Evolutionary conservation across 1,139 yeast species (phyloP), one percentile per base, ranked within the genome.

Genomic region (Protomyces inundatus): DNA sequence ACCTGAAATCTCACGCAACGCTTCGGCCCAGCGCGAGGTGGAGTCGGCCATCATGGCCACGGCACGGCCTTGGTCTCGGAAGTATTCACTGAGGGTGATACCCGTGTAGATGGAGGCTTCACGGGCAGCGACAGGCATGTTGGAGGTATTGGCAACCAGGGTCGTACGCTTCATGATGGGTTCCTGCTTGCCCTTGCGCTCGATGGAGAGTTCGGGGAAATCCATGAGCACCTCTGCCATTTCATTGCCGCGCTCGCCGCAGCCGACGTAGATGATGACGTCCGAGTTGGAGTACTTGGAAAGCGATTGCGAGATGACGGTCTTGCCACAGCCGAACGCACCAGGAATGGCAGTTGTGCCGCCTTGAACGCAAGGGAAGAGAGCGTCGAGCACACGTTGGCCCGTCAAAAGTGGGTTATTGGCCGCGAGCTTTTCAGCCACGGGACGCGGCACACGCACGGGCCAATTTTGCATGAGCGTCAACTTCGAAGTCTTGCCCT

Each of bases 341-440:
- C 99, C 99, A 57, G 99, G 99, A 76, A 93, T 93, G 86, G 98
- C 95, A 53, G 99, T 93, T 61, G 99, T 93, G 81, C 99, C 99
- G 80, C 99, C 98, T 81, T 95, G 98, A 71, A 95, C 99, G 84
- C 96, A 89, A 62, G 99, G 98, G 84, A 93, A 95, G 70, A 93
- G 83, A 46, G 98, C 87, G 77, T 93, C 99, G 77, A 93, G 82
- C 64, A 93, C 99, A 82, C 98, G 89, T 81, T 93, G 99, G 72
- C 99, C 99, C 40, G 99, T 93, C 73, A 93, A 83, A 73, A 95
- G 83, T 65, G 99, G 99, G 76, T 87, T 84, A 77, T 91, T 93
- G 56, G 98, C 98, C 66, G 95, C 80, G 69, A 90, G 79, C 76
- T 91, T 90, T 76, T 90, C 95, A 64, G 97, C 88, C 61, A 91